Evolutionary conservation across 208 protist species (phyloP).

Genomic region (Trichomonas tenax): DNA sequence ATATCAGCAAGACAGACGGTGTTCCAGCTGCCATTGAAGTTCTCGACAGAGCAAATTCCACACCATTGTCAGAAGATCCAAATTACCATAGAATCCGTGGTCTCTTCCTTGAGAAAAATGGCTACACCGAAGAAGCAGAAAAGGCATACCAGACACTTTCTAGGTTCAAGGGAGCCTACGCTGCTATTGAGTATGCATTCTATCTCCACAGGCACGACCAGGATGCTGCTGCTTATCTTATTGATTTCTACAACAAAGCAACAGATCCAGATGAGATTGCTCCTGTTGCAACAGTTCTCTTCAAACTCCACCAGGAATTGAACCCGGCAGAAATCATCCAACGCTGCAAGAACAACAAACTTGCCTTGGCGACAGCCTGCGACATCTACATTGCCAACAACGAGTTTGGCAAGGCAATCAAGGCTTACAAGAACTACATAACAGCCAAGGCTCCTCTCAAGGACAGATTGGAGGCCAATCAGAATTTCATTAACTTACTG

Average conservation of each 20-base stretch:
- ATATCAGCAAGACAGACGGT: neutral
- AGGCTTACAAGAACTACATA: neutral
- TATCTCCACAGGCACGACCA: neutral
- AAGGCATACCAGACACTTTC: neutral
- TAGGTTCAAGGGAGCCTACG: neutral
- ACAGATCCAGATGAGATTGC: neutral
- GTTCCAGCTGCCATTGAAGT: neutral
- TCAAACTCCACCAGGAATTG: neutral
- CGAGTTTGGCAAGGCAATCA: neutral
- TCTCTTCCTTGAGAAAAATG: neutral
- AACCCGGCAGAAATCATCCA: neutral
- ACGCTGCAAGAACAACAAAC: neutral
- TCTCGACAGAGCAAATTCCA: neutral
- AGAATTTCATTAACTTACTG: neutral
- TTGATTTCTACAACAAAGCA: neutral
- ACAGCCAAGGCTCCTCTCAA: neutral
- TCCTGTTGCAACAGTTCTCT: neutral
- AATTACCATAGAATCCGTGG: neutral
- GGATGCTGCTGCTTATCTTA: neutral
- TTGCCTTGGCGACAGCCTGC: neutral
- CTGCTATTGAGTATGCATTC: neutral
- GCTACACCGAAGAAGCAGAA: neutral
- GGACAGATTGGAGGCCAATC: neutral
- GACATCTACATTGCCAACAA: too few relatives aligned
- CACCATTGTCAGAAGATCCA: neutral